These are phyloP conservation scores for Lactifluus echinatus DNA, from an alignment of 768 basidiomycete genomes.

Conservation along the genomic window DNA sequence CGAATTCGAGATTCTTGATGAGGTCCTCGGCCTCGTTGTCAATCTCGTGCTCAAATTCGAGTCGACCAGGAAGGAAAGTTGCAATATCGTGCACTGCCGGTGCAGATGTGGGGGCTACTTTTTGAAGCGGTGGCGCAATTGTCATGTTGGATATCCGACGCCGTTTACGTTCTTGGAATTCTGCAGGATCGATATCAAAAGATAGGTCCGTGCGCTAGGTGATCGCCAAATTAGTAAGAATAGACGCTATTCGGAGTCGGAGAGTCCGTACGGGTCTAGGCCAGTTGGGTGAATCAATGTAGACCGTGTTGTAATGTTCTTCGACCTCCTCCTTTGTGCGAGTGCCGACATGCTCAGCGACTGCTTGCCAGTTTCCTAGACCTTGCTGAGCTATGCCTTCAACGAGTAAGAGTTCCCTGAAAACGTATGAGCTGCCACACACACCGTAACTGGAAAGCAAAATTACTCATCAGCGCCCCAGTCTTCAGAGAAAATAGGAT, in stretches of 20 bases:
- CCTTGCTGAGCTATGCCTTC: slow-evolving; percentile 85
- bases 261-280: slow-evolving; percentile 60
- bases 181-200: slow-evolving; percentile 68
- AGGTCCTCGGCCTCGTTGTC: slow-evolving; percentile 96
- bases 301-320: slow-evolving; percentile 75
- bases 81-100: slow-evolving; percentile 90
- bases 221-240: slow-evolving; percentile 13
- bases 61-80: slow-evolving; percentile 89
- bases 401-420: slow-evolving; percentile 79
- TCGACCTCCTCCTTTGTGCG: slow-evolving; percentile 91
- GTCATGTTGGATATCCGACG: slow-evolving; percentile 77
- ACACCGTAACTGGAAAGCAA: neutral
- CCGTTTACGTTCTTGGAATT: slow-evolving; percentile 86
- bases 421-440: slow-evolving; percentile 2
- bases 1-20: slow-evolving; percentile 95
- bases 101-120: slow-evolving; percentile 75
- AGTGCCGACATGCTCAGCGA: slow-evolving; percentile 90
- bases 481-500: slow-evolving; percentile 89
- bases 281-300: slow-evolving; percentile 71
- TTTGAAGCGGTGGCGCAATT: slow-evolving; percentile 46
- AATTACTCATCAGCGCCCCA: slow-evolving; percentile 97
- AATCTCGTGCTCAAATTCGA: slow-evolving; percentile 96
- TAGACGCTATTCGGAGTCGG: slow-evolving; percentile 1
- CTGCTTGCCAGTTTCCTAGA: slow-evolving; percentile 94
- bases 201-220: slow-evolving; percentile 37